These are phyloP conservation scores for Tephrocybe sp. DNA, from an alignment of 768 basidiomycete genomes.

Conservation along the genomic window DNA sequence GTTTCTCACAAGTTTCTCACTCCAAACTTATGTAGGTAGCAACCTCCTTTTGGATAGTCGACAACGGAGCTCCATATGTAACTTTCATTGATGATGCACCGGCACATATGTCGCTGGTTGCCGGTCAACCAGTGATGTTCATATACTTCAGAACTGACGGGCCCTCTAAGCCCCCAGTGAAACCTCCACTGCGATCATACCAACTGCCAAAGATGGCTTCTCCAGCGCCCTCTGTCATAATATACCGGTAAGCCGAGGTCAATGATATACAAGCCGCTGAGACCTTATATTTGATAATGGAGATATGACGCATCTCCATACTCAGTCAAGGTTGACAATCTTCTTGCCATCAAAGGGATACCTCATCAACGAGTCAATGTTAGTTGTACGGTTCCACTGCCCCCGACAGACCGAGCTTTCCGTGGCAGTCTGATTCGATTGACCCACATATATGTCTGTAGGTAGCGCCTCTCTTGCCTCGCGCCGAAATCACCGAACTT, in stretches of 20 bases:
- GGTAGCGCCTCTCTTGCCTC: conserved; percentile 52
- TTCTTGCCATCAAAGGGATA: conserved; percentile 49
- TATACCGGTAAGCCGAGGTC: conserved; percentile 42
- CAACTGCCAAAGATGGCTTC: conserved; percentile 1
- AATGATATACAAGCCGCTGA: not conserved
- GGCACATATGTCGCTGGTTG: not conserved
- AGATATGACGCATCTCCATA: conserved; percentile 58
- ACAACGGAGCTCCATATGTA: no score
- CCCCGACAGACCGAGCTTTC: not conserved
- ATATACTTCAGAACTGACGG: not conserved
- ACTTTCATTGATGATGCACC: not conserved
- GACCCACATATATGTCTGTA: conserved; percentile 21
- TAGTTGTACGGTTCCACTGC: conserved; percentile 15
- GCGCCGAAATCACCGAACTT: conserved; percentile 53
- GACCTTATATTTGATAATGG: not conserved
- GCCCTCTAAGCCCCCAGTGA: not conserved
- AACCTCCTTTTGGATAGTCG: no score
- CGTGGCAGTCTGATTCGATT: not conserved
- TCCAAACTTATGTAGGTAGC: no score
- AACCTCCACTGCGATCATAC: not conserved
- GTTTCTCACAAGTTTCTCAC: no score
- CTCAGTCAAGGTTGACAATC: conserved; percentile 49
- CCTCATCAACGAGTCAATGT: conserved; percentile 49
- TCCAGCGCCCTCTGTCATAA: conserved; percentile 30
- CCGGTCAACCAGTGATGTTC: not conserved